Evolutionary conservation across 2,329 filamentous ascomycete genomes (phyloP).

Genomic region (Fusarium guadeloupense): DNA sequence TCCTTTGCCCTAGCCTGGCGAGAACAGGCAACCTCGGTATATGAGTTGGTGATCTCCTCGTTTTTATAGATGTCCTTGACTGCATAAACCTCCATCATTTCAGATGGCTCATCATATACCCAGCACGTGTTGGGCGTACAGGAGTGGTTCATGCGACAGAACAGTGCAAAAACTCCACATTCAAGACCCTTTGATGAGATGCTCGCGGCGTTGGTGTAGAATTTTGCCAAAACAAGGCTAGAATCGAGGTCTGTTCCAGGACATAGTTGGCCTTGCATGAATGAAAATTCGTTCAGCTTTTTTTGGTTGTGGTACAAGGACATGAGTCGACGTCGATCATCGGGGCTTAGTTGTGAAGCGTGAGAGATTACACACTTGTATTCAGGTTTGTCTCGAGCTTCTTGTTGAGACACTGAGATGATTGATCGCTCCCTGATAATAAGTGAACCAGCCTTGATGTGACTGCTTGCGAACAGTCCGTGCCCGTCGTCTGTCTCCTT

Average conservation of each 20-base stretch:
- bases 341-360: neutral
- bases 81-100: slow-evolving; percentile 12
- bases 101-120: slow-evolving; percentile 8
- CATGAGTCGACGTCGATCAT: neutral
- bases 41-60: slow-evolving; percentile 20
- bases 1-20: neutral
- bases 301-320: slow-evolving; percentile 8
- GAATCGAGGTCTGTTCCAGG: slow-evolving; percentile 3
- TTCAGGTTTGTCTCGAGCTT: neutral
- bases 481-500: neutral
- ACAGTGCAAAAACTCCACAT: slow-evolving; percentile 10
- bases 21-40: slow-evolving; percentile 5
- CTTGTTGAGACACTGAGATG: slow-evolving; percentile 1
- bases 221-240: slow-evolving; percentile 11
- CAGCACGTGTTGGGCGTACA: slow-evolving; percentile 20
- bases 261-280: slow-evolving; percentile 2
- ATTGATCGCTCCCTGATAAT: slow-evolving; percentile 13
- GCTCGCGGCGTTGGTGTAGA: slow-evolving; percentile 20
- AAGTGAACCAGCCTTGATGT: slow-evolving; percentile 6
- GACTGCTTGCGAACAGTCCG: neutral
- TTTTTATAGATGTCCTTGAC: neutral
- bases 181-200: slow-evolving; percentile 1
- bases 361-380: slow-evolving; percentile 18
- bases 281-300: slow-evolving; percentile 15
- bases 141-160: slow-evolving; percentile 23